phyloP scores from a whole-genome alignment of 1,139 yeast species.

The Geotrichum europaeum region DNA sequence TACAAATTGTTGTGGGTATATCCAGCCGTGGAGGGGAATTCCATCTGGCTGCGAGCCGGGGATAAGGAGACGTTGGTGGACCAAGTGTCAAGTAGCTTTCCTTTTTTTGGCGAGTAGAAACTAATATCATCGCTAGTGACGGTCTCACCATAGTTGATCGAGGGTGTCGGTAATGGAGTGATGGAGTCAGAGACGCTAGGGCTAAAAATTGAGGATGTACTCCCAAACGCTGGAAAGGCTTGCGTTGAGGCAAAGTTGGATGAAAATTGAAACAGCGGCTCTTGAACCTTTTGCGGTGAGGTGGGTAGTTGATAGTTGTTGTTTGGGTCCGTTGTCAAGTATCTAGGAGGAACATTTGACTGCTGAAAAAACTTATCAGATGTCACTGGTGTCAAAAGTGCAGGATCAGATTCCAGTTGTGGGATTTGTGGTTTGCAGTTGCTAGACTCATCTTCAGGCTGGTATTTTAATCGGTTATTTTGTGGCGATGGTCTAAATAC shows the following conservation, averaged over 20 bases:
- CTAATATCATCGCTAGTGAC: neutral
- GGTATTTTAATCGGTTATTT: conserved; percentile 9
- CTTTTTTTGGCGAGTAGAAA: neutral
- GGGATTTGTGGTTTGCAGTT: neutral
- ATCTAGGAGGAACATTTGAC: neutral
- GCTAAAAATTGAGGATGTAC: neutral
- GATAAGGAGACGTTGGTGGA: neutral
- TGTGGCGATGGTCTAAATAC: conserved; percentile 10
- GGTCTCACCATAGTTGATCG: neutral
- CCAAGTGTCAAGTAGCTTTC: neutral
- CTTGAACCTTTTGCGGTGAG: neutral
- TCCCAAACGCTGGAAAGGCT: neutral
- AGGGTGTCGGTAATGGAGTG: neutral
- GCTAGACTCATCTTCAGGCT: conserved; percentile 6
- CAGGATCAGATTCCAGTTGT: neutral
- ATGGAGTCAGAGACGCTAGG: neutral
- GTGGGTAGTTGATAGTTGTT: neutral
- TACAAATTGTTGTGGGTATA: neutral
- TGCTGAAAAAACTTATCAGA: neutral
- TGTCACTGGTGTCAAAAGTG: neutral
- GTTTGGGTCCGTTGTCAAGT: neutral
- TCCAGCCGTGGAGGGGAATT: neutral
- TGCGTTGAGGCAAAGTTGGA: neutral
- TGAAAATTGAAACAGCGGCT: neutral
- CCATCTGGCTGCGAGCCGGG: neutral